Percentiles rank a stretch among this genome's conserved stretches.
phyloP scores from a whole-genome alignment of 805 yeast genomes.

The Suhomyces faveliae region DNA sequence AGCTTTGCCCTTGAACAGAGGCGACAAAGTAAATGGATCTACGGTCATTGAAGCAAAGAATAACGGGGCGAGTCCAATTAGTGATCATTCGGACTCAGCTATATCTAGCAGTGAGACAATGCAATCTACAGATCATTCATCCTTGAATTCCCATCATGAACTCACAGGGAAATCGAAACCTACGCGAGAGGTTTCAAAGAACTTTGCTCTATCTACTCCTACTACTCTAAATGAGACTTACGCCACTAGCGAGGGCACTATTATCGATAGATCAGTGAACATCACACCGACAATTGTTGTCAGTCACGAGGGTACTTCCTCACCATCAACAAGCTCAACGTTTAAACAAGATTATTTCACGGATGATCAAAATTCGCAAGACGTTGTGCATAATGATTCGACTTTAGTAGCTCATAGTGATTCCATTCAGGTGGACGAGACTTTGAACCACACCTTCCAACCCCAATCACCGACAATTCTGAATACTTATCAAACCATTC shows the following conservation, averaged over 20 bases:
- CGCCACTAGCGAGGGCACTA: too few species aligned
- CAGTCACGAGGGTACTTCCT: constrained; percentile 15
- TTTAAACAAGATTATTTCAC: constrained; percentile 15
- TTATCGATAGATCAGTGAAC: constrained; percentile 3
- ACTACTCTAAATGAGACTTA: background rate
- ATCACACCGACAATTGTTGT: constrained; percentile 20
- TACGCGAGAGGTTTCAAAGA: constrained; percentile 5
- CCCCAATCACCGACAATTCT: background rate
- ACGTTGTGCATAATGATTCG: constrained; percentile 4
- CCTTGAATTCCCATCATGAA: constrained; percentile 20
- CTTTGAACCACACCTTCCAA: background rate
- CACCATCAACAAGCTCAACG: constrained; percentile 19
- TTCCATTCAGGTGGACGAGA: background rate
- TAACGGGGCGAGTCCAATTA: constrained; percentile 25
- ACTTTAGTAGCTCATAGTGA: background rate
- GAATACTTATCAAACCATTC: background rate
- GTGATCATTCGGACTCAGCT: constrained; percentile 26
- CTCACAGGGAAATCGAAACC: constrained; percentile 8
- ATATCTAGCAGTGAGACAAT: constrained; percentile 28
- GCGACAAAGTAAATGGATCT: background rate
- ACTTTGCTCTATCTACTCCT: constrained; percentile 1
- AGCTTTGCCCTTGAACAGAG: background rate
- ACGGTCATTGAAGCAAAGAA: constrained; percentile 2
- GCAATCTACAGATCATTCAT: constrained; percentile 32
- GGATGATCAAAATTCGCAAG: constrained; percentile 2